These are phyloP conservation scores for Porcisia hertigi DNA, from an alignment of 208 protist species.

Conservation along the genomic window DNA sequence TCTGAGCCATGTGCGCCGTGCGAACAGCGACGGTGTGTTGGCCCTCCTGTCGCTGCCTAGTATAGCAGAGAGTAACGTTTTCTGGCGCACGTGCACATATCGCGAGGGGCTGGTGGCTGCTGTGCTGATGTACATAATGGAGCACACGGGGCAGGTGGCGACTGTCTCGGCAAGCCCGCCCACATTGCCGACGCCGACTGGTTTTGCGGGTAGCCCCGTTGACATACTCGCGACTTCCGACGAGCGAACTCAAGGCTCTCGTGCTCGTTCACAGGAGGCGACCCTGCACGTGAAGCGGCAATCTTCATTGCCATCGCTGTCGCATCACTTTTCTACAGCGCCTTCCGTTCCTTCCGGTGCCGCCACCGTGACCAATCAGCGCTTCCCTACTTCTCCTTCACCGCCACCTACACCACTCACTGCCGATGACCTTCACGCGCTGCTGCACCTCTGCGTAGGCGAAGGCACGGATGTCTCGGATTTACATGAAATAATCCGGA, in stretches of 20 bases:
- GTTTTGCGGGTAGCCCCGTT: background rate
- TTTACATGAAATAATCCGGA: background rate
- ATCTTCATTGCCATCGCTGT: background rate
- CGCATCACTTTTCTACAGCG: background rate
- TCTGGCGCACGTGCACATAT: constrained; percentile 81
- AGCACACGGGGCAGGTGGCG: constrained; percentile 17
- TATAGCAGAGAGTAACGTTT: constrained; percentile 48
- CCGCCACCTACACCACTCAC: constrained; percentile 5
- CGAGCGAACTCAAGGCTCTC: background rate
- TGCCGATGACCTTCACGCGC: constrained; percentile 23
- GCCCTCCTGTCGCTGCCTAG: constrained; percentile 40
- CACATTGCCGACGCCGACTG: background rate
- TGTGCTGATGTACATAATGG: constrained; percentile 35
- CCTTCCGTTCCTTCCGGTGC: background rate
- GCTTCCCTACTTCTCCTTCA: background rate
- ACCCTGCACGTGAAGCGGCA: background rate
- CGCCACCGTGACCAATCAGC: background rate
- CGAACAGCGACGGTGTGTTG: constrained; percentile 44
- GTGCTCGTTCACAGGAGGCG: background rate
- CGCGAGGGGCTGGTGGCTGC: constrained; percentile 53
- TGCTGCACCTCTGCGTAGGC: constrained; percentile 28
- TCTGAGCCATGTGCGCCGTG: constrained; percentile 45
- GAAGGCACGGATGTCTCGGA: background rate
- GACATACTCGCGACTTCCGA: background rate
- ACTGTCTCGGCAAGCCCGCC: background rate